phyloP scores from a whole-genome alignment of 1,139 yeast species.

The Yamadazyma triangularis region DNA sequence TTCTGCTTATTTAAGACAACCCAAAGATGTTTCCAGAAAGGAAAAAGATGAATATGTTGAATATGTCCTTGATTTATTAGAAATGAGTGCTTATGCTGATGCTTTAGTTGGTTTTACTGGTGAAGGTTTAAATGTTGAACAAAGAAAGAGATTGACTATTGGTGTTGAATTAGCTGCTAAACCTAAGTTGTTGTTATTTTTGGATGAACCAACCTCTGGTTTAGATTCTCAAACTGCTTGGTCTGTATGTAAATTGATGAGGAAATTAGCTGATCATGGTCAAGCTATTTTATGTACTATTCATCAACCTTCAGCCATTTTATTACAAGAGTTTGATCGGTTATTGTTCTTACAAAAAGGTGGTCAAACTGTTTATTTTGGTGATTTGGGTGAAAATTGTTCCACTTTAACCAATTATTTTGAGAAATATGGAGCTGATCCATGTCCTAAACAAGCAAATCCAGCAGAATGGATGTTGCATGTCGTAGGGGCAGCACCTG shows the following conservation, averaged over 20 bases:
- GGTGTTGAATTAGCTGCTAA: slow-evolving; percentile 88
- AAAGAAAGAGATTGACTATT: slow-evolving; percentile 76
- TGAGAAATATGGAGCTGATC: slow-evolving; percentile 63
- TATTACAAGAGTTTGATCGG: slow-evolving; percentile 75
- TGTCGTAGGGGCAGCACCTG: slow-evolving; percentile 77
- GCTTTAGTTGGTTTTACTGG: slow-evolving; percentile 85
- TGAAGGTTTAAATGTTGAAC: slow-evolving; percentile 75
- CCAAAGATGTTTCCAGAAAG: slow-evolving; percentile 42
- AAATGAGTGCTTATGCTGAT: slow-evolving; percentile 71
- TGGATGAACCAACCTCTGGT: slow-evolving; percentile 94
- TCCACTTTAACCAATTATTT: slow-evolving; percentile 59
- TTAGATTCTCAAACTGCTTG: slow-evolving; percentile 90
- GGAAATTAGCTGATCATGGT: slow-evolving; percentile 72
- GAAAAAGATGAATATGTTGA: slow-evolving; percentile 74
- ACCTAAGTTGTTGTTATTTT: slow-evolving; percentile 72
- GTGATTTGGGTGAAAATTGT: slow-evolving; percentile 69
- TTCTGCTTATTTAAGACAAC: slow-evolving; percentile 73
- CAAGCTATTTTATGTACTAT: slow-evolving; percentile 83
- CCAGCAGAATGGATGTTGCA: slow-evolving; percentile 83
- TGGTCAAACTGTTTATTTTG: slow-evolving; percentile 77
- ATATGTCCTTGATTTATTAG: slow-evolving; percentile 61
- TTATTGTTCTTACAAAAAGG: slow-evolving; percentile 68
- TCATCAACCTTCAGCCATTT: slow-evolving; percentile 78
- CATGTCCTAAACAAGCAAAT: slow-evolving; percentile 61
- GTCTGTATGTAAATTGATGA: slow-evolving; percentile 77